Evolutionary conservation across 2,329 filamentous ascomycete genomes (phyloP), one percentile per base, ranked within the genome.

Genomic region (Botrytis byssoidea): DNA sequence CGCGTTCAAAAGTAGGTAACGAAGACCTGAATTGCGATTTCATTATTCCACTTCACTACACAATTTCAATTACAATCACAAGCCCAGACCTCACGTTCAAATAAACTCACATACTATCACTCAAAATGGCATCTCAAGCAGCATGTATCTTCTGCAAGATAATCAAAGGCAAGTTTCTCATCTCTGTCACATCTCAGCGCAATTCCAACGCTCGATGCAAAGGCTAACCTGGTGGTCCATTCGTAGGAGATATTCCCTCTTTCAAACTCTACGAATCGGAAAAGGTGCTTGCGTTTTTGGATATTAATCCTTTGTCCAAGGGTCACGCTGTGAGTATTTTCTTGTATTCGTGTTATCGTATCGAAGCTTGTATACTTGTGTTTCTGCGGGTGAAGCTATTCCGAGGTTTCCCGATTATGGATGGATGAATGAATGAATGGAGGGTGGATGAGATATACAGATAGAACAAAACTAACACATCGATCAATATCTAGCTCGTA

Each of bases 121-220:
- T 10, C 25, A 57, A 40, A 29, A 68, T 68, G 66, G 48, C 66
- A 8, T 68, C 66, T 22, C 66, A 68, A 68, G 87, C 91, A 71
- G 86, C 91, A 76, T 99, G 96, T 83, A 94, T 98, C 81, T 99
- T 99, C 86, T 99, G 96, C 88, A 97, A 94, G 84, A 98, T 99
- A 82, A 92, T 99, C 86, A 97, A 97, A 88, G 95, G 95, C 87
- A 81, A 75, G 80, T 70, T 29, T 57, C 40, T 71, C 18, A 74
- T 55, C 69, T 71, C 60, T 29, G 55, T 68, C 65, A 78, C 74
- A 77, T 74, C 77, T 59, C 57, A 8, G 16, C n/a, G 55, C 64
- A 66, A 18, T 14, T 37, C 63, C n/a, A 16, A 63, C n/a, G 35
- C 40, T 42, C n/a, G 22, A 57, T 22, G 40, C 55, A 32, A 60